phyloP scores from a whole-genome alignment of 257 asterid genomes.

The Solanum medicagineum region DNA sequence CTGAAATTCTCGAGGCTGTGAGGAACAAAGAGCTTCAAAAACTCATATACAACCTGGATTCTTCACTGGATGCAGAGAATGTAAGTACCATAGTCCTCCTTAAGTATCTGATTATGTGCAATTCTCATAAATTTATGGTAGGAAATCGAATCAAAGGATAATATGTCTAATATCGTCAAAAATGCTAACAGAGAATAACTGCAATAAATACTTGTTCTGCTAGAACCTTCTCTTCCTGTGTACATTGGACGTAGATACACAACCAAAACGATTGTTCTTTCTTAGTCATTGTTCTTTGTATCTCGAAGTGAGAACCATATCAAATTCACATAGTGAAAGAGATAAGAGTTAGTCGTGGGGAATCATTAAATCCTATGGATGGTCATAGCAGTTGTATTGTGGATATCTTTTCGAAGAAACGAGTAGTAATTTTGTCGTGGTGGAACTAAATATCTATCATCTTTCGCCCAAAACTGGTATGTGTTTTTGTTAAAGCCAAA shows the following conservation, averaged over 20 bases:
- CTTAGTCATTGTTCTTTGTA: neutral
- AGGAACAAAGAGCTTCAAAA: conserved; percentile 50
- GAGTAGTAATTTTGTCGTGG: neutral
- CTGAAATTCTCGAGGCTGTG: conserved; percentile 43
- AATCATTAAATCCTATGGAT: neutral
- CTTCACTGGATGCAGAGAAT: conserved; percentile 42
- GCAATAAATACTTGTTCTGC: neutral
- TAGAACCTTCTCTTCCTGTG: neutral
- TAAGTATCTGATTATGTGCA: neutral
- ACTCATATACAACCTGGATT: conserved; percentile 30
- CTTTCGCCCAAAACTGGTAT: neutral
- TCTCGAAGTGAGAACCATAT: neutral
- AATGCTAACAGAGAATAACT: neutral
- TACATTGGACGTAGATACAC: neutral
- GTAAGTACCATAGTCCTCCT: conserved; percentile 15
- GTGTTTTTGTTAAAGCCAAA: neutral
- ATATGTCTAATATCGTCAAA: neutral
- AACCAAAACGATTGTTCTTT: neutral
- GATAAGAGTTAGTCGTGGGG: neutral
- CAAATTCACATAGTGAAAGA: neutral
- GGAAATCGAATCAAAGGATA: neutral
- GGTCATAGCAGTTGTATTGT: neutral
- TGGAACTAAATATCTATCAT: neutral
- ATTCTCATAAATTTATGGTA: neutral
- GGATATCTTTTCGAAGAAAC: neutral